Evolutionary conservation across 192 early-diverging fungal genomes (phyloP).

Genomic region (Rhizophagus sp.): DNA sequence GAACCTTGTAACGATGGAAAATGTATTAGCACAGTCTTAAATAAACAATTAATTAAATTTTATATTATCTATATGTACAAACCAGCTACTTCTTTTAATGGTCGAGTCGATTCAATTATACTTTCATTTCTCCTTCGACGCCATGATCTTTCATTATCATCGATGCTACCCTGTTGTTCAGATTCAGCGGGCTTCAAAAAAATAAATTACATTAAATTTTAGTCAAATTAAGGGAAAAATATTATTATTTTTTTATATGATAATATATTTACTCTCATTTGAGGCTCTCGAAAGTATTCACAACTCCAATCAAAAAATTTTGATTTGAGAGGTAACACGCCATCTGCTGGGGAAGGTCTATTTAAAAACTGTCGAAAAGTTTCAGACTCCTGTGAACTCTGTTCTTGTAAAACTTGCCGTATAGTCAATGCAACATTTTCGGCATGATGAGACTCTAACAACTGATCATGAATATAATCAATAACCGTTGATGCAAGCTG

Average conservation of each 20-base stretch:
- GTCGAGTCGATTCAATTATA: conserved; percentile 53
- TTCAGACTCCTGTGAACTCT: conserved; percentile 2
- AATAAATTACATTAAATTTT: not conserved
- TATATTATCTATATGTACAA: too few species aligned
- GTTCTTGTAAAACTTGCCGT: conserved; percentile 6
- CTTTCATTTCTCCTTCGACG: conserved; percentile 67
- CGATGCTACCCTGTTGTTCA: conserved; percentile 79
- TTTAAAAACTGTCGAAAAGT: conserved; percentile 4
- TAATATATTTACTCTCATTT: conserved; percentile 59
- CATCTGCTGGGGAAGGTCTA: conserved; percentile 29
- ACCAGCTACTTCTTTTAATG: conserved; percentile 56
- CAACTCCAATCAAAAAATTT: conserved; percentile 83
- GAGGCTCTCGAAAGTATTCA: conserved; percentile 86
- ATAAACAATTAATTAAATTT: too few species aligned
- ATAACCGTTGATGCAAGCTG: conserved; percentile 67
- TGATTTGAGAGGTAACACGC: conserved; percentile 57
- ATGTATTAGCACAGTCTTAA: too few species aligned
- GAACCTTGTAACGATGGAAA: conserved; percentile 36
- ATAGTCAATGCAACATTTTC: conserved; percentile 24
- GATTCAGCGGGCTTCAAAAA: conserved; percentile 64
- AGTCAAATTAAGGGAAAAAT: not conserved
- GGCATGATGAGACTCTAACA: conserved; percentile 28
- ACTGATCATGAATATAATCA: conserved; percentile 63
- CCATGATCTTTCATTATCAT: conserved; percentile 75
- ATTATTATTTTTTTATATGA: not conserved